Evolutionary conservation across 768 basidiomycete species (phyloP).

Genomic region (Panaeolus papilionaceus): DNA sequence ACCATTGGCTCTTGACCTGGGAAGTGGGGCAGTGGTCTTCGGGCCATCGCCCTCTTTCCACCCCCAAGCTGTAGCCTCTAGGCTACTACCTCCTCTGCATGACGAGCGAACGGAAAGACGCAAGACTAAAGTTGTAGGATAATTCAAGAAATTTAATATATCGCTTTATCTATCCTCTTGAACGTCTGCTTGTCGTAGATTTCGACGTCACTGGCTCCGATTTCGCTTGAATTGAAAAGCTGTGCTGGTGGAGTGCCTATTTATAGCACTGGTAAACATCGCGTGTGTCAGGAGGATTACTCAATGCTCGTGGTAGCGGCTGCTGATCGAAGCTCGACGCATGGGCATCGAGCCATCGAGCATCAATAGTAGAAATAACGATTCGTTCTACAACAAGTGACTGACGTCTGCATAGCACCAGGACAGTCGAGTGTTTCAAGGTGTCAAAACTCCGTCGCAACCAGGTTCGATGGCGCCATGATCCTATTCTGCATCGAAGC

Average conservation of each 20-base stretch:
- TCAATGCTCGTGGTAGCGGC: not conserved
- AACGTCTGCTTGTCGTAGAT: not conserved
- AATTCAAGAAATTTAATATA: no score
- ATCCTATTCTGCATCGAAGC: no score
- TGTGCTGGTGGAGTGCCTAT: not conserved
- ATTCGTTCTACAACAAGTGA: not conserved
- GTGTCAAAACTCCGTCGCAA: not conserved
- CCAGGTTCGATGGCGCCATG: no score
- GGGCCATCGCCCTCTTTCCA: no score
- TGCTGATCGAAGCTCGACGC: not conserved
- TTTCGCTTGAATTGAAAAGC: not conserved
- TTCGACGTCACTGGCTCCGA: not conserved
- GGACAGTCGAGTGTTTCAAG: not conserved
- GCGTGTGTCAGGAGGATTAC: not conserved
- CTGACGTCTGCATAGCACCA: not conserved
- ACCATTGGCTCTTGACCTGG: no score
- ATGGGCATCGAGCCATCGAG: no score
- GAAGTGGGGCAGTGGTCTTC: no score
- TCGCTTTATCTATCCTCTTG: not conserved
- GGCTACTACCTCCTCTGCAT: no score
- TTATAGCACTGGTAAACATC: not conserved
- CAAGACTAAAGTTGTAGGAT: no score
- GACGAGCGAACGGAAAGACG: no score
- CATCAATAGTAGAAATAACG: not conserved
- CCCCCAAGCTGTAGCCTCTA: no score